Base-by-base conservation (phyloP, 2,329 filamentous ascomycete species). In the Botryotinia narcissicola region DNA sequence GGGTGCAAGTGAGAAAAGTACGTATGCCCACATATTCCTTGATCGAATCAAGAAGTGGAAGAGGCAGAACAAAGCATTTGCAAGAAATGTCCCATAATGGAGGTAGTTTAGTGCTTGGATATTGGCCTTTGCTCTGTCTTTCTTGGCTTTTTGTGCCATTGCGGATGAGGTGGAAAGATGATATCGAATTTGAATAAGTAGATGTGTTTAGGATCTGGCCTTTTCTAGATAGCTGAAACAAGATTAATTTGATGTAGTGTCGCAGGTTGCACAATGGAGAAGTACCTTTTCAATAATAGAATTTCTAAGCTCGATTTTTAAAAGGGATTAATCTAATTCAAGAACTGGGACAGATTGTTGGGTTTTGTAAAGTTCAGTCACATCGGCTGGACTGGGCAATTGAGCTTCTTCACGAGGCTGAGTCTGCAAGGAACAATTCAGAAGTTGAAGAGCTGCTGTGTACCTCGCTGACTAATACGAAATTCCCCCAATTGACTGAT, bases 31-130 rank as follows among this genome's bases (percentile, higher is more conserved):
- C 37, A 91, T 84, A 20, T 89, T 91, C 75, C 90, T 91, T 48
- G 88, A 86, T 74, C 86, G 85, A 80, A 92, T 79, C 72, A 88
- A 78, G 78, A 92, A 86, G 82, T 92, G 90, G 74, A 92, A 87
- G 70, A 94, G 80, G 74, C 97, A 85, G 85, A 95, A 98, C 80
- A 94, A 80, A 73, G 82, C 80, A 82, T 98, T 94, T 80, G 97
- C 84, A 77, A 85, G 80, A 75, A 93, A 85, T 63, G 93, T 91
- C 75, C 92, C 92, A 72, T 93, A 85, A 82, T 97, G 95, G 40
- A 96, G 93, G 80, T 90, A 93, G 81, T 92, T 93, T 64, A 99
- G 90, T 61, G 92, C 87, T 48, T 89, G 85, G 64, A 89, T 86
- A 83, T 98, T 98, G 83, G 92, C 89, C 78, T 92, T 92, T 73